Base-by-base conservation (phyloP, 441 rosid genomes). In the Gossypium schwendimanii region DNA sequence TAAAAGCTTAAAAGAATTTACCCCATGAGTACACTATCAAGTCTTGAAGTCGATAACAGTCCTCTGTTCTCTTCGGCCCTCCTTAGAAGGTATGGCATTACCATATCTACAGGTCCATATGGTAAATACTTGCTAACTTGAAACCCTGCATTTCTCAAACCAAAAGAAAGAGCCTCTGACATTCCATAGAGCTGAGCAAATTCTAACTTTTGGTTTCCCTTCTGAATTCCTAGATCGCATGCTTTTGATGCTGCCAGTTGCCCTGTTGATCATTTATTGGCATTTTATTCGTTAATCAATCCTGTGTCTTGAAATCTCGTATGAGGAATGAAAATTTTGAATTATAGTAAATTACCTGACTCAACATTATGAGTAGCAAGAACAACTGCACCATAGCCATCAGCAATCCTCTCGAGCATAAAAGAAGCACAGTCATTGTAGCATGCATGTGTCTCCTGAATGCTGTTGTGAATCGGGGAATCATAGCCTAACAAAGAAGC, bases 61-160 rank as follows among this genome's bases (percentile, higher is more conserved):
- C 98, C 97, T 49, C 89, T 81, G 41, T 94, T 94, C 85, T 94
- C 98, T 76, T 94, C 97, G 6, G 97, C 97, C 67, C 98, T 85
- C 79, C 98, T 81, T 3, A 94, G 81, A 36, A 94, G 87, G 63
- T 94, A 94, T 0, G 97, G 98, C 14, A 94, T 84, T 1, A 91
- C 93, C 67, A 74, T 82, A 4, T 82, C 97, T 1, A 94, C 83
- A 0, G 91, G 90, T 52, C 97, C 98, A 17, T 78, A 94, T 0
- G 98, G 97, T 89, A 90, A 82, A 75, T 94, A 94, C 73, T 94
- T 94, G 81, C 97, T 90, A 4, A 94, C 97, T 63, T 81, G 87
- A 79, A 94, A 90, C 67, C 98, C 98, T 14, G 92, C 96, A 70
- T 89, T 90, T 79, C 78, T 86, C 73, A 92, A 76, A 5, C 94